Conservation (phyloP, 1,139 yeast genomes). For the Debaryomyces sp. region DNA sequence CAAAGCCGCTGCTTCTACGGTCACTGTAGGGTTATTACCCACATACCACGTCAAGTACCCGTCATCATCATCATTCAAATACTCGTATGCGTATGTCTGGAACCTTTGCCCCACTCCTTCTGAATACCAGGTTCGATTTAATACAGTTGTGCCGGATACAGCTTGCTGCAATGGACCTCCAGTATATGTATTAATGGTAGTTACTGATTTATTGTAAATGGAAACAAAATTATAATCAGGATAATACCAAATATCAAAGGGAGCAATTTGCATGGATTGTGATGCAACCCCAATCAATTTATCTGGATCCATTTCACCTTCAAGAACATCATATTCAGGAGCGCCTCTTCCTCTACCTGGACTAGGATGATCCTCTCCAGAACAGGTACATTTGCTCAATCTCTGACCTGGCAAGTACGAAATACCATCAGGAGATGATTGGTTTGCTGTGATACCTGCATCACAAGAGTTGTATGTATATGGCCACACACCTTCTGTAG, state of each 20-base stretch:
- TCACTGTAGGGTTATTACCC: conserved; percentile 67
- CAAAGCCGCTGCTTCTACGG: conserved; percentile 61
- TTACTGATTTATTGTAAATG: conserved; percentile 59
- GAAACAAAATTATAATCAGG: conserved; percentile 78
- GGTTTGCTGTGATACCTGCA: conserved; percentile 89
- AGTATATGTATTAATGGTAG: conserved; percentile 73
- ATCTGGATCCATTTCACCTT: conserved; percentile 63
- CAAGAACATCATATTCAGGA: conserved; percentile 84
- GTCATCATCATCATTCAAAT: conserved; percentile 59
- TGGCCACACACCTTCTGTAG: conserved; percentile 90
- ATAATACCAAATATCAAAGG: conserved; percentile 82
- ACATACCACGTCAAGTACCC: conserved; percentile 87
- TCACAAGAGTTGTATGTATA: conserved; percentile 82
- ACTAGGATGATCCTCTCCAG: conserved; percentile 78
- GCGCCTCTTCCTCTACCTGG: conserved; percentile 84
- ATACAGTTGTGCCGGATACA: conserved; percentile 69
- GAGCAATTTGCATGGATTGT: conserved; percentile 83
- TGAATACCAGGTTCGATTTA: conserved; percentile 79
- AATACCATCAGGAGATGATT: conserved; percentile 79
- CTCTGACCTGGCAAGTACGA: conserved; percentile 80
- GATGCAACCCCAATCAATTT: conserved; percentile 60
- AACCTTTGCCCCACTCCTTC: conserved; percentile 49
- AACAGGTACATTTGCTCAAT: conserved; percentile 69
- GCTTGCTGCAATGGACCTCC: conserved; percentile 92
- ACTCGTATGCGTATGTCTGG: conserved; percentile 82